Evolutionary conservation across 768 basidiomycete species (phyloP).

Genomic region (Dentipellis sp.): DNA sequence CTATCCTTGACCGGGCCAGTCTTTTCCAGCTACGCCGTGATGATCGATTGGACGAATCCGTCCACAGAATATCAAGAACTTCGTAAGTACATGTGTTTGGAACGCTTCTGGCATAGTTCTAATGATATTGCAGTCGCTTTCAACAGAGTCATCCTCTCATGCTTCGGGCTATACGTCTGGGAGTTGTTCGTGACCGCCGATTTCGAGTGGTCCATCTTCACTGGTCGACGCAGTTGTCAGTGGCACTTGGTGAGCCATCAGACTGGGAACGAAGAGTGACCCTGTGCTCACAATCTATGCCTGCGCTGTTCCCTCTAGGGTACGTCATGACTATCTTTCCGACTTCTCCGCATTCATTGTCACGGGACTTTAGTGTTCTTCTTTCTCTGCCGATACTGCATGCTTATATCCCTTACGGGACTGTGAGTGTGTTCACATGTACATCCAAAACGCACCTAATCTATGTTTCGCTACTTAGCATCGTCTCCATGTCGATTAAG

Average conservation of each 20-base stretch:
- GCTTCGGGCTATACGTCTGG: conserved; percentile 63
- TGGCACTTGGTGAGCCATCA: conserved; percentile 42
- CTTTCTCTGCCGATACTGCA: not conserved
- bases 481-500: not conserved
- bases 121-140: conserved; percentile 36
- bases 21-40: not conserved
- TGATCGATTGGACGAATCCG: too few relatives aligned
- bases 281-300: too few relatives aligned
- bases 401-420: not conserved
- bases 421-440: not conserved
- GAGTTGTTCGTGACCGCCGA: conserved; percentile 52
- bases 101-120: too few relatives aligned
- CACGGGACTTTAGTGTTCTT: not conserved
- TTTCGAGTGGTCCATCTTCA: conserved; percentile 62
- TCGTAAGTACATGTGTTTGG: too few relatives aligned
- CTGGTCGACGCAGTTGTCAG: conserved; percentile 45
- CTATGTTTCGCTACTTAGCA: not conserved
- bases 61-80: too few relatives aligned
- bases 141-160: conserved; percentile 45
- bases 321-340: too few relatives aligned
- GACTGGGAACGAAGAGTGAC: too few relatives aligned
- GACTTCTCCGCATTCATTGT: too few relatives aligned
- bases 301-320: too few relatives aligned
- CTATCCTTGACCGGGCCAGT: not conserved
- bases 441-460: not conserved